Conservation (phyloP, 768 basidiomycete genomes). For the Boletus eberwhitei region DNA sequence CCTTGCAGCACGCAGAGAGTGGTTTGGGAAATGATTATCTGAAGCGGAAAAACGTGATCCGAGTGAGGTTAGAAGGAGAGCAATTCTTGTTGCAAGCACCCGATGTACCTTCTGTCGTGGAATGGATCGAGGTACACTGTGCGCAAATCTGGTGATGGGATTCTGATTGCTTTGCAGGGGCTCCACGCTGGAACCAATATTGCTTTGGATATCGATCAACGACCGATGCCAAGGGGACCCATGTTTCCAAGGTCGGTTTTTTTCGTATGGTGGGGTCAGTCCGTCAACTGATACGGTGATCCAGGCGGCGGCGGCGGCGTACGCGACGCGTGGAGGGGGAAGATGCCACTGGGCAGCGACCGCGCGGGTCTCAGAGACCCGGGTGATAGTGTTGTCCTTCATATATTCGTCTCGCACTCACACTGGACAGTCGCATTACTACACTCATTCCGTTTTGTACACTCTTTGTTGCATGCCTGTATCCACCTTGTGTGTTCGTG, state of each 20-base stretch:
- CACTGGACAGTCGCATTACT: background rate
- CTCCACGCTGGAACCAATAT: constrained; percentile 92
- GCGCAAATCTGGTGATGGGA: background rate
- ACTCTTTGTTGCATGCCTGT: background rate
- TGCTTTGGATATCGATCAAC: constrained; percentile 85
- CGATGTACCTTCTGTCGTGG: constrained; percentile 80
- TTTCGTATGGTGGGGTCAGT: background rate
- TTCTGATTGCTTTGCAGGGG: constrained; percentile 44
- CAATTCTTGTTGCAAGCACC: constrained; percentile 93
- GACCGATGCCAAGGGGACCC: constrained; percentile 89
- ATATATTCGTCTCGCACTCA: background rate
- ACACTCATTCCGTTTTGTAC: background rate
- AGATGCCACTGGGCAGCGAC: background rate
- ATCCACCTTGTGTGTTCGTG: background rate
- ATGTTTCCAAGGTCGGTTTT: constrained; percentile 66
- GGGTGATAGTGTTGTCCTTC: background rate
- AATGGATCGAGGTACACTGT: constrained; percentile 86
- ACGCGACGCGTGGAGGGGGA: constrained; percentile 15
- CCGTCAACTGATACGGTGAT: background rate
- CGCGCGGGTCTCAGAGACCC: background rate
- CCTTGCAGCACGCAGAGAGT: constrained; percentile 87
- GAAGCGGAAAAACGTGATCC: constrained; percentile 91
- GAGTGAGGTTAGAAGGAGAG: constrained; percentile 89
- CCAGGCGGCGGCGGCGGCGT: constrained; percentile 31
- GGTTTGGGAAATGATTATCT: constrained; percentile 93